phyloP scores from a whole-genome alignment of 441 rosid genomes.

The Syzygium syzygioides region DNA sequence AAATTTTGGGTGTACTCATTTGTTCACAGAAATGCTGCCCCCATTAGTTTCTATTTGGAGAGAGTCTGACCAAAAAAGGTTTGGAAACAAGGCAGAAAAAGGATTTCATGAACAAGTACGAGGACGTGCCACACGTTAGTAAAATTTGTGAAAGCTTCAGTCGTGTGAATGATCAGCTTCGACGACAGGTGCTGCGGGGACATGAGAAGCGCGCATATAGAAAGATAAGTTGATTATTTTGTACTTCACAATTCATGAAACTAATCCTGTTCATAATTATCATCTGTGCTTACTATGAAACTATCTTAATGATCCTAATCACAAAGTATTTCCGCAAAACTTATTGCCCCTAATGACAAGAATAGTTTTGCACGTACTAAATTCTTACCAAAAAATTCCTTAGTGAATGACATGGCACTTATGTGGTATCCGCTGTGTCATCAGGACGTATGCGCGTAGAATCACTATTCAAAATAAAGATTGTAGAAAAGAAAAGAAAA shows the following conservation, averaged over 20 bases:
- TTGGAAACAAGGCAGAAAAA: no score
- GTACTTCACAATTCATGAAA: background rate
- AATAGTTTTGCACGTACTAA: background rate
- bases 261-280: background rate
- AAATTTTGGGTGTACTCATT: background rate
- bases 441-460: background rate
- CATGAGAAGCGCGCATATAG: background rate
- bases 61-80: no score
- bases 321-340: background rate
- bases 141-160: background rate
- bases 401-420: background rate
- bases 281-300: background rate
- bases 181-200: background rate
- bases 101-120: background rate
- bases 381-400: background rate
- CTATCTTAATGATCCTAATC: background rate
- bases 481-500: background rate
- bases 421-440: background rate
- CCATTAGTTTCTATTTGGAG: background rate
- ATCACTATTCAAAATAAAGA: background rate
- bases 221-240: background rate
- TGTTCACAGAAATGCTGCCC: background rate
- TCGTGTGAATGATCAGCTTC: background rate
- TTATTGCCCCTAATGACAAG: no score
- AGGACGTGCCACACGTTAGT: background rate